Evolutionary conservation across 345 rosid genomes (phyloP).

Genomic region (Clausena lansium): DNA sequence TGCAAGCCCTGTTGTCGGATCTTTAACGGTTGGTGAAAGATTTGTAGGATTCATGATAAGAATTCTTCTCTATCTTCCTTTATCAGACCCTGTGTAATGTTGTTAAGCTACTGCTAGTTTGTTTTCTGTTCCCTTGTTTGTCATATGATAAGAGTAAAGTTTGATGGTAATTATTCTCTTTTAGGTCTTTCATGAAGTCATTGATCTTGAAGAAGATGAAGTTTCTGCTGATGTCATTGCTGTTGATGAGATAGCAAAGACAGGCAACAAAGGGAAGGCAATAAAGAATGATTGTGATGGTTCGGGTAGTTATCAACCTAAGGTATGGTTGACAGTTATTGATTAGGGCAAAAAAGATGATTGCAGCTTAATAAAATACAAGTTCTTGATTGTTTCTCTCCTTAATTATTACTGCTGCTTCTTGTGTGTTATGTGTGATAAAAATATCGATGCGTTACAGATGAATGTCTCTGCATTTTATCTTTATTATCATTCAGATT

Average conservation of each 20-base stretch:
- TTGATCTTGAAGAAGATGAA: constrained; percentile 59
- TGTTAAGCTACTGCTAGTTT: not conserved
- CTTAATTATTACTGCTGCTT: not conserved
- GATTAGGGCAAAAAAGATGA: not conserved
- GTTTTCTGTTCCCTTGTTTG: not conserved
- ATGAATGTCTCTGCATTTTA: not conserved
- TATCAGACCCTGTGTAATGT: not conserved
- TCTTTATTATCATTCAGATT: not conserved
- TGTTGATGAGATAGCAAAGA: constrained; percentile 35
- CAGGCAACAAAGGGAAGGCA: constrained; percentile 64
- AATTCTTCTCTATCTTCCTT: not conserved
- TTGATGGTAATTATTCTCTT: constrained; percentile 13
- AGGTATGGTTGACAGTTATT: constrained; percentile 23
- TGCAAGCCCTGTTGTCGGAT: not conserved
- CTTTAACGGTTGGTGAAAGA: not conserved
- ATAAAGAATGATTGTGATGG: constrained; percentile 27
- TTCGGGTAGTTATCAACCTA: constrained; percentile 16
- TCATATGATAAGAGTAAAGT: not conserved
- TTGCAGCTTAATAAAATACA: constrained; percentile 7
- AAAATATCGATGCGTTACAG: not conserved
- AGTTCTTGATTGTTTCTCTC: not conserved
- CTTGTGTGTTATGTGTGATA: not conserved
- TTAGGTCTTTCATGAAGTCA: constrained; percentile 52
- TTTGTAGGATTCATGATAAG: not conserved
- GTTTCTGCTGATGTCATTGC: constrained; percentile 37